A percentile compares a stretch with the other conserved stretches of the same genome.
phyloP scores from a whole-genome alignment of 2,329 filamentous ascomycete species.

The Calonectria henricotiae region DNA sequence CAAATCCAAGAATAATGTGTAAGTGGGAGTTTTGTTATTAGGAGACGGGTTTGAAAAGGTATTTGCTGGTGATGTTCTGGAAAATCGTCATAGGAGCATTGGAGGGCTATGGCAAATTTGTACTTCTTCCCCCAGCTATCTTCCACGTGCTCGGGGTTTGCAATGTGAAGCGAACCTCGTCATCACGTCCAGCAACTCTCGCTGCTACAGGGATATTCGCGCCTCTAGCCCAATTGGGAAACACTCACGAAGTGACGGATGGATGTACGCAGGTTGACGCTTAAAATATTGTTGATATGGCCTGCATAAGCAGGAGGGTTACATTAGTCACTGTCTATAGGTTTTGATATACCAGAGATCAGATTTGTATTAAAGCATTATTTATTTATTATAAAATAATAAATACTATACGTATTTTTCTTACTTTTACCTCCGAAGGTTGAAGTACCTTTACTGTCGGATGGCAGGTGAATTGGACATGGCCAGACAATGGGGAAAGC shows the following conservation, averaged over 20 bases:
- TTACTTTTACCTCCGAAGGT: no score
- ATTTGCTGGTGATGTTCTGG: constrained; percentile 14
- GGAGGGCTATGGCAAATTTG: constrained; percentile 7
- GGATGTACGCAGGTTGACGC: no score
- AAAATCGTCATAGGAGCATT: neutral
- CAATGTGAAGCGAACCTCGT: constrained; percentile 19
- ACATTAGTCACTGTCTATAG: no score
- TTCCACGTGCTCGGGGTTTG: constrained; percentile 32
- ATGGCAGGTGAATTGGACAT: no score
- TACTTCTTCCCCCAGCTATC: neutral
- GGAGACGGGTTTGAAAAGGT: neutral
- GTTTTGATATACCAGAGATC: no score
- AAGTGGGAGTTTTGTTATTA: neutral
- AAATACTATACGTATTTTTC: no score
- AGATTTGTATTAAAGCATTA: no score
- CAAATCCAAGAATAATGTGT: neutral
- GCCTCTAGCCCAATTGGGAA: constrained; percentile 42
- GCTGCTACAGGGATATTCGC: constrained; percentile 45
- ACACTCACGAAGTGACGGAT: constrained; percentile 29
- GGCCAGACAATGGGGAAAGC: no score
- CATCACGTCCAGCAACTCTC: constrained; percentile 7
- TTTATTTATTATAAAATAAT: no score
- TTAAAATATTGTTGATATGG: no score
- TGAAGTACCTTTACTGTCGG: no score
- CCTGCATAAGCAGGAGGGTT: no score